Base-by-base conservation (phyloP, 2,329 filamentous ascomycete genomes). In the Aspergillus caelatus region DNA sequence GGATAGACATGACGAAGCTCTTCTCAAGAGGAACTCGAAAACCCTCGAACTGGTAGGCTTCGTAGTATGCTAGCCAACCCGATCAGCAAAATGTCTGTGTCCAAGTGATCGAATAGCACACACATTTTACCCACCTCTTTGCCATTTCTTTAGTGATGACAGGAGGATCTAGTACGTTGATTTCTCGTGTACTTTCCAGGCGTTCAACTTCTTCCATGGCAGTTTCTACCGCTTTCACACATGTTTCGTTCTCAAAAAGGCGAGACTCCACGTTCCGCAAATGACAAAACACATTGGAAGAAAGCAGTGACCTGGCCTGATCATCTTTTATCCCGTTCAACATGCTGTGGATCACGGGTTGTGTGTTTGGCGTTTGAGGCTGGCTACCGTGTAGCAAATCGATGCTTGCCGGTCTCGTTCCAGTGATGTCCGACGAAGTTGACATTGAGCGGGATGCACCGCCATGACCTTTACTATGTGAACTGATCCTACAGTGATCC, bases 11-110 rank as follows among this genome's bases (percentile, higher is more conserved):
- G 5, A 68, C 7, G 19, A 68, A 68, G 16, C 39, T 28, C 16
- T 60, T 61, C 4, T 66, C 63, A 2, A 68, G 48, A 1, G 65
- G 65, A 28, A 64, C 53, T 19, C 62, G 64, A 45, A 68, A 68
- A 1, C 65, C 67, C 41, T 68, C 65, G 30, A 66, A 68, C 41
- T 68, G 57, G 19, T 65, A 64, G n/a, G 14, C 19, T 5, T 55
- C 39, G 26, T 58, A 65, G 14, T 65, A 67, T 39, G 50, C 66
- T 67, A 23, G 21, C 11, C 11, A 19, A 5, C 2, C 4, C 21
- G 2, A 21, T 55, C 16, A 55, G 52, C 30, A 4, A 23, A 21
- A 14, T 26, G 26, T 7, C 21, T 11, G 52, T 34, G 11, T 16
- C 12, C 11, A 30, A n/a, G 4, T 54, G 34, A 48, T 32, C 19